Conservation (phyloP, 1,284 basidiomycete species). For the Ganoderma sinense region DNA sequence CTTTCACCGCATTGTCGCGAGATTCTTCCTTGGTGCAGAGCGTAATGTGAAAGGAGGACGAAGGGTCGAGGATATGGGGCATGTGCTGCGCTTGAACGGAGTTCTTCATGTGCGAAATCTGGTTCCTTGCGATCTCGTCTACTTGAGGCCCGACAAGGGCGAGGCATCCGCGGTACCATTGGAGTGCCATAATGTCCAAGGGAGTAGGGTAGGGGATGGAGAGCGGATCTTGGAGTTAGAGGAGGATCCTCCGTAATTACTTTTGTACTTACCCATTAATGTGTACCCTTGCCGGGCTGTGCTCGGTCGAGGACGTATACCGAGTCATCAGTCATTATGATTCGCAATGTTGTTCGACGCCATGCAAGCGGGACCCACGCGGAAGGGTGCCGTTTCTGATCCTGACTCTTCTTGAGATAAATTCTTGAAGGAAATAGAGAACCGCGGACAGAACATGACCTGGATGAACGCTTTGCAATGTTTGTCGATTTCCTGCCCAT, state of each 20-base stretch:
- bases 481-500: neutral
- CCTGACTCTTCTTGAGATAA: neutral
- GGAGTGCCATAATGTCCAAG: constrained; percentile 18
- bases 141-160: constrained; percentile 43
- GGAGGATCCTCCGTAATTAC: neutral
- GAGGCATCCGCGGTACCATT: constrained; percentile 21
- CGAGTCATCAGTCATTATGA: neutral
- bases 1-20: constrained; percentile 14
- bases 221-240: neutral
- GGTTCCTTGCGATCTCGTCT: constrained; percentile 40
- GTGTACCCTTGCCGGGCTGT: neutral
- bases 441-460: neutral
- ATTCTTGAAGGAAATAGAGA: neutral
- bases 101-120: constrained; percentile 17
- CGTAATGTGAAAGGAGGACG: constrained; percentile 50
- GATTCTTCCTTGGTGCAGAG: constrained; percentile 48
- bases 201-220: neutral
- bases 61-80: constrained; percentile 18
- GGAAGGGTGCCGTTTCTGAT: neutral
- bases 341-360: neutral
- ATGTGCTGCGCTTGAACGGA: constrained; percentile 15
- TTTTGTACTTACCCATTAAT: neutral
- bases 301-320: neutral
- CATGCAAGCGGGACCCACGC: neutral
- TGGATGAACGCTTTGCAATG: neutral